These are phyloP conservation scores for Eimeria necatrix DNA, from an alignment of 169 alveolate genomes.

Conservation along the genomic window DNA sequence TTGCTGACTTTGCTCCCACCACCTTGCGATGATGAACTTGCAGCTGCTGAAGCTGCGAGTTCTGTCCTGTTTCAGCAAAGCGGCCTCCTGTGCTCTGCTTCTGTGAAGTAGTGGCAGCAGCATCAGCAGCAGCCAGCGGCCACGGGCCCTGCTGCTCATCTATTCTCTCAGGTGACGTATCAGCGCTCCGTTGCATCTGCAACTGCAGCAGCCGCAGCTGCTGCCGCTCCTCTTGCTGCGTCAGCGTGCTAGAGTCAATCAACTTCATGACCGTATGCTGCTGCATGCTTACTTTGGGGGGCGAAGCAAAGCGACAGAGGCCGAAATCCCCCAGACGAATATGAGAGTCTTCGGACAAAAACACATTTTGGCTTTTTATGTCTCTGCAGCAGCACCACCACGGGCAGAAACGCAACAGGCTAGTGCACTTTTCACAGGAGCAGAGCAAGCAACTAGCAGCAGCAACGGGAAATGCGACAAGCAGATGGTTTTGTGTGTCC, in stretches of 20 bases:
- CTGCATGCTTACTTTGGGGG: neutral
- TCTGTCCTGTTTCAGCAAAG: neutral
- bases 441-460: neutral
- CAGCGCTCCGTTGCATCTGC: neutral
- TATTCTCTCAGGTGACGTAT: neutral
- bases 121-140: neutral
- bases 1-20: neutral
- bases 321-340: slow-evolving; percentile 78
- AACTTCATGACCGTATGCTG: neutral
- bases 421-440: neutral
- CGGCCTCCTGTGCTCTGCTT: neutral
- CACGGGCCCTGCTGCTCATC: neutral
- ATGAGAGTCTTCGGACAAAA: slow-evolving; percentile 59
- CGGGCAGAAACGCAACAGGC: neutral
- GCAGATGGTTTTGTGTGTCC: no score
- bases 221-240: neutral
- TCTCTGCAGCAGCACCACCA: slow-evolving; percentile 53
- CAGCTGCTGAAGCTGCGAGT: neutral
- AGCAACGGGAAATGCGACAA: no score
- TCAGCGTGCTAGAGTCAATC: neutral
- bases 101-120: neutral
- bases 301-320: slow-evolving; percentile 56
- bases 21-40: neutral
- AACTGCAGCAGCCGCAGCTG: neutral
- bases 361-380: slow-evolving; percentile 78